A percentile compares a stretch with the other conserved stretches of the same genome.
Conservation (phyloP, 306 rosid genomes). For the Gastrolobium bilobum region DNA sequence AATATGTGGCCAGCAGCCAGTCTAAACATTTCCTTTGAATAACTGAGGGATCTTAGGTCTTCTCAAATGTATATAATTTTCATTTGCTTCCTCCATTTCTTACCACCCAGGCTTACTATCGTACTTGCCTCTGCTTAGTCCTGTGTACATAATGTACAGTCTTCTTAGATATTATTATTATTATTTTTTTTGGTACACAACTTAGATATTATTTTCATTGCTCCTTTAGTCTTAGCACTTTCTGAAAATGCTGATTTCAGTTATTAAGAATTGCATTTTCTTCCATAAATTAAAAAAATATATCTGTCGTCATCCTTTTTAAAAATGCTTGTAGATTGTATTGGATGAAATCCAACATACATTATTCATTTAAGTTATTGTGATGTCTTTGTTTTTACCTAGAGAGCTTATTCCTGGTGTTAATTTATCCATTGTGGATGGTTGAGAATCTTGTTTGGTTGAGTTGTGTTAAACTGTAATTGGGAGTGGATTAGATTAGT, state of each 20-base stretch:
- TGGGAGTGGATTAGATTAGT: constrained; percentile 4
- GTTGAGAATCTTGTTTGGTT: constrained; percentile 35
- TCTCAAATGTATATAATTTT: too few relatives aligned
- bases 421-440: constrained; percentile 11
- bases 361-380: neutral
- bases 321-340: neutral
- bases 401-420: neutral
- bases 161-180: neutral
- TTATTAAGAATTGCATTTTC: constrained; percentile 1
- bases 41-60: too few relatives aligned
- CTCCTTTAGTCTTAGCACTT: neutral
- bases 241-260: neutral
- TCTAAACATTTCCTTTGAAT: too few relatives aligned
- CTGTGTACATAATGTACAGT: neutral
- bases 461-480: constrained; percentile 12
- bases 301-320: neutral
- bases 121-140: constrained; percentile 1
- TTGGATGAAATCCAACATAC: constrained; percentile 13
- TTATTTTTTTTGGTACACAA: neutral
- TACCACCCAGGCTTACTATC: too few relatives aligned
- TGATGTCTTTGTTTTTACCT: constrained; percentile 17
- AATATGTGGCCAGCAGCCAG: too few relatives aligned
- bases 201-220: neutral
- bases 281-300: neutral
- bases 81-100: too few relatives aligned